A percentile compares a stretch with the other conserved stretches of the same genome.
Conservation (phyloP, 495 filamentous ascomycete species). For the Trichoderma virens region DNA sequence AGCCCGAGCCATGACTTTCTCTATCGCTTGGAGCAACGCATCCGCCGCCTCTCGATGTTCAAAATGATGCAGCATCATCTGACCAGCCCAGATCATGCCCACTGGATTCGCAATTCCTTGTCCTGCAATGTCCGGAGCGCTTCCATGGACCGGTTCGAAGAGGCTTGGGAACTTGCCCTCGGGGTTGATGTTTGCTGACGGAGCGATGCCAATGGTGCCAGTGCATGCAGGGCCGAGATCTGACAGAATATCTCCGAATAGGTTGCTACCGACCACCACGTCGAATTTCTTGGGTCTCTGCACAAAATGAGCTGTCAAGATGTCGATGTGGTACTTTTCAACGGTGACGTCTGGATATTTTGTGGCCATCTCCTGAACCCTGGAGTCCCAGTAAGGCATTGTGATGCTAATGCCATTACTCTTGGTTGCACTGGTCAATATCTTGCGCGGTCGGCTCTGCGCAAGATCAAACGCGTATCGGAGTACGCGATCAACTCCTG, state of each 20-base stretch:
- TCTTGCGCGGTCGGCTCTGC: conserved; percentile 61
- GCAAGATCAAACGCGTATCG: conserved; percentile 70
- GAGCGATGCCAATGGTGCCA: conserved; percentile 73
- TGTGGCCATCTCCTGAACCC: conserved; percentile 59
- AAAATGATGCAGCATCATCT: conserved; percentile 70
- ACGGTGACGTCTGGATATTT: conserved; percentile 68
- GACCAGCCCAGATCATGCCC: conserved; percentile 61
- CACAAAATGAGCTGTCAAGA: conserved; percentile 75
- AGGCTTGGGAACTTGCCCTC: conserved; percentile 58
- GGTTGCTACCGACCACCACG: conserved; percentile 73
- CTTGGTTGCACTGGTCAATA: conserved; percentile 73
- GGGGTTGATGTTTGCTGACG: conserved; percentile 65
- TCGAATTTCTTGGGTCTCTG: conserved; percentile 72
- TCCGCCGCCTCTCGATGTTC: conserved; percentile 52
- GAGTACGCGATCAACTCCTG: conserved; percentile 69
- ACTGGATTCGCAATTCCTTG: conserved; percentile 67
- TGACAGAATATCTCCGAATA: conserved; percentile 79
- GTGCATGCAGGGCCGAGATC: conserved; percentile 83
- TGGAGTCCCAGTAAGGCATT: conserved; percentile 68
- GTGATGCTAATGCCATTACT: conserved; percentile 76
- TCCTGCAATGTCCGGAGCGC: conserved; percentile 61
- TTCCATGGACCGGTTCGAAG: conserved; percentile 84
- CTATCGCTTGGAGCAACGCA: conserved; percentile 58
- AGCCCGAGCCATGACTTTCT: conserved; percentile 45
- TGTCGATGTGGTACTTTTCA: conserved; percentile 74